A percentile compares a stretch with the other conserved stretches of the same genome.
phyloP scores from a whole-genome alignment of 2,329 filamentous ascomycete genomes.

The Torrubiella hemipterigena region DNA sequence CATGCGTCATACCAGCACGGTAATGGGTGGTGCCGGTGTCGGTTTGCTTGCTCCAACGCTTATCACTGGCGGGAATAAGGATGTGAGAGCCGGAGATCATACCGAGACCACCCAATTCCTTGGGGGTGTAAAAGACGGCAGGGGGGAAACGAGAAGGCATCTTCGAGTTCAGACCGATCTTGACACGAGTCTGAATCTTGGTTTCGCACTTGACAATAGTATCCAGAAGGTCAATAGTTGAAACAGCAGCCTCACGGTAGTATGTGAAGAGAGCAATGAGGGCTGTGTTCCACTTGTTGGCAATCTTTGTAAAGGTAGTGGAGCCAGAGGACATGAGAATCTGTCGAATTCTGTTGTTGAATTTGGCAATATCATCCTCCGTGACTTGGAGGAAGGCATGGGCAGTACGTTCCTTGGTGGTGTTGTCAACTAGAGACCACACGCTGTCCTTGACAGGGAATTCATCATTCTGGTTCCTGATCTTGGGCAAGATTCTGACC shows the following conservation, averaged over 20 bases:
- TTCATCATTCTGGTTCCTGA: slow-evolving; percentile 87
- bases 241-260: slow-evolving; percentile 94
- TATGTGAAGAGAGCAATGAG: slow-evolving; percentile 96
- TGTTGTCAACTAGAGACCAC: slow-evolving; percentile 94
- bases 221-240: slow-evolving; percentile 84
- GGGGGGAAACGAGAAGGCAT: slow-evolving; percentile 98
- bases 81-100: slow-evolving; percentile 99
- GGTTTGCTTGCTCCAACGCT: slow-evolving; percentile 96
- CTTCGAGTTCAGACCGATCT: slow-evolving; percentile 97
- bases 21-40: slow-evolving; percentile 96
- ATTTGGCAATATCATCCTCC: slow-evolving; percentile 95
- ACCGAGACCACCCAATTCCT: slow-evolving; percentile 89
- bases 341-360: slow-evolving; percentile 97
- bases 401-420: slow-evolving; percentile 90
- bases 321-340: slow-evolving; percentile 99
- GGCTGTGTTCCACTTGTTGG: slow-evolving; percentile 99
- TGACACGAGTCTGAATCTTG: slow-evolving; percentile 97
- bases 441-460: slow-evolving; percentile 97
- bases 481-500: slow-evolving; percentile 91
- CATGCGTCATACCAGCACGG: slow-evolving; percentile 93
- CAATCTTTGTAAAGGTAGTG: slow-evolving; percentile 98
- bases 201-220: slow-evolving; percentile 99
- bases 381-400: slow-evolving; percentile 97
- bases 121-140: slow-evolving; percentile 96
- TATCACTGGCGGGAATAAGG: slow-evolving; percentile 91